phyloP scores from a whole-genome alignment of 2,329 filamentous ascomycete genomes.

The Apiospora pterosperma region DNA sequence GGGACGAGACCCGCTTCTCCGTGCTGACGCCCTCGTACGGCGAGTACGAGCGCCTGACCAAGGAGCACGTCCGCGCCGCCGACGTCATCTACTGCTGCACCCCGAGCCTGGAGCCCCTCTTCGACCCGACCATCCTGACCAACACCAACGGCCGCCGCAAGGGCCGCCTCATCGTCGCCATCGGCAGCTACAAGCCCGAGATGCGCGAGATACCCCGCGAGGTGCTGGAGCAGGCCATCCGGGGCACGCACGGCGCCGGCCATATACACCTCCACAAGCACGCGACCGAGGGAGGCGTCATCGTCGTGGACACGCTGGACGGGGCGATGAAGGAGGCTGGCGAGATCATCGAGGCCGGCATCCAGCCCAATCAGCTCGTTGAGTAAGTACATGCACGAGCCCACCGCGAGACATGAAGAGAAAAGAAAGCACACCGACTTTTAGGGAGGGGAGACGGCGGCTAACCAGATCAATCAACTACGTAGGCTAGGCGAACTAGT shows the following conservation, averaged over 20 bases:
- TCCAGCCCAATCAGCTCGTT: conserved; percentile 73
- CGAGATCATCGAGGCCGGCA: conserved; percentile 75
- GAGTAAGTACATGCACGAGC: conserved; percentile 50
- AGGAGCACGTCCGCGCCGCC: conserved; percentile 66
- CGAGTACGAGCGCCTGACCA: conserved; percentile 63
- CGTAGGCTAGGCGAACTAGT: conserved; percentile 77
- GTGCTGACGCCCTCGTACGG: conserved; percentile 67
- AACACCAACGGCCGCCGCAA: conserved; percentile 66
- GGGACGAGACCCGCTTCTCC: conserved; percentile 64
- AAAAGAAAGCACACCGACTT: background rate
- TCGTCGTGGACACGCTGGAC: conserved; percentile 74
- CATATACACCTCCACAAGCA: conserved; percentile 65
- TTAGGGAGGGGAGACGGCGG: too few species aligned
- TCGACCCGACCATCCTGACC: conserved; percentile 70
- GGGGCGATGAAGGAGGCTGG: conserved; percentile 81
- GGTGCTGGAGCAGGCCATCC: conserved; percentile 61
- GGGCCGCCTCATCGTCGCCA: conserved; percentile 67
- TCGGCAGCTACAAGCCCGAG: conserved; percentile 64
- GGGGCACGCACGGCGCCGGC: conserved; percentile 37
- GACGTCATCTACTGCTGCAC: conserved; percentile 91
- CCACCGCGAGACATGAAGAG: background rate
- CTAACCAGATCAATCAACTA: conserved; percentile 3
- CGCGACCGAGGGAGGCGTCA: conserved; percentile 59
- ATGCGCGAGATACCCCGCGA: conserved; percentile 85
- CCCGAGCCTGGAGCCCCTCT: conserved; percentile 69